Base-by-base conservation (phyloP, 352 stramenopile species). In the Globisporangium canariense region DNA sequence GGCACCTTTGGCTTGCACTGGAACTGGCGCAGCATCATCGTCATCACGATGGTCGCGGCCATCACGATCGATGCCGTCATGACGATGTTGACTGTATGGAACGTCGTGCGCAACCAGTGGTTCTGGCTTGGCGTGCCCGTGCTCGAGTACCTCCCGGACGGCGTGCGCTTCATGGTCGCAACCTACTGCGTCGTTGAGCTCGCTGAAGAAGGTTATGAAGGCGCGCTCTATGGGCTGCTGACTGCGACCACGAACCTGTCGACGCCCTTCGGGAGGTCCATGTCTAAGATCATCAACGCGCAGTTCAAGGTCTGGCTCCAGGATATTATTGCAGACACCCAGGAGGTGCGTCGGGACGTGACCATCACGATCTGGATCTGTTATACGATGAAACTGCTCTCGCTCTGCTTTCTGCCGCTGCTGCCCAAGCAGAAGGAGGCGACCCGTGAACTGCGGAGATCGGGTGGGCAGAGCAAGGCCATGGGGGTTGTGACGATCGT, bases 101-200 rank as follows among this genome's bases (percentile, higher is more conserved):
- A 78, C 30, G 55, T 86, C 14, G 58, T 79, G 36, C 77, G 79
- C 47, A 87, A 73, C 58, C 79, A 85, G 51, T 89, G 77, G 76
- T 83, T 89, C 60, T 89, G 74, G 77, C 77, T 84, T 16, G 77
- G 76, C 28, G 76, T 87, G 14, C 77, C 77, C 0, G 63, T 89
- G 13, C 66, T 84, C n/a, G 76, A 74, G 25, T 72, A 89, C 62
- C 54, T 89, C 8, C 79, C 80, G 0, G 70, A 78, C 20, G 76
- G 72, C 45, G 67, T 86, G 1, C 70, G 69, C 45, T 89, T 86
- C 53, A 89, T 89, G 11, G 63, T 89, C 3, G 72, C 69, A 55
- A 87, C 76, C 46, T 89, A 85, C 45, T 76, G 77, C 22, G 75
- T 82, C 13, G 76, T 89, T 10, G 80, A 89, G 57, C 71, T 89